phyloP scores from a whole-genome alignment of 1,139 yeast species.

The Candida sp. region DNA sequence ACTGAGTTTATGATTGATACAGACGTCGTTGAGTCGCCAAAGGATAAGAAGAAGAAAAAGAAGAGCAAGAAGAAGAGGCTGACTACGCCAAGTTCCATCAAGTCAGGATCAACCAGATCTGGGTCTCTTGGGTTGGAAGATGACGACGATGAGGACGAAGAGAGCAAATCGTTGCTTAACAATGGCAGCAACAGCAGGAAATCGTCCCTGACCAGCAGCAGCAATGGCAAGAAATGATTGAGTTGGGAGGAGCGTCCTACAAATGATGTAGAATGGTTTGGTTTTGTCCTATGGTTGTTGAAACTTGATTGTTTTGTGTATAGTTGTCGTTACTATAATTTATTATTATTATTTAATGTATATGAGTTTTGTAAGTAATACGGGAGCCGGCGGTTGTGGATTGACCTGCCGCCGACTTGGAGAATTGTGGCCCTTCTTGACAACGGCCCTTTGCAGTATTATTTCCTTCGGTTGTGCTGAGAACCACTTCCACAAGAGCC shows the following conservation, averaged over 20 bases:
- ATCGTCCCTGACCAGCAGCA: constrained; percentile 8
- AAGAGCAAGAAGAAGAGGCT: constrained; percentile 2
- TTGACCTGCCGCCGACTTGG: too few species aligned
- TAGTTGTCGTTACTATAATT: not conserved
- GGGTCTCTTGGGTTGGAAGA: constrained; percentile 7
- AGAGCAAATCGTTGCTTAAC: constrained; percentile 9
- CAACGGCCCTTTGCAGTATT: too few species aligned
- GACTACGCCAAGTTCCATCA: constrained; percentile 6
- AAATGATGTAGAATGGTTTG: not conserved
- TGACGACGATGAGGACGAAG: constrained; percentile 12
- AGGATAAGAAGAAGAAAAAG: constrained; percentile 9
- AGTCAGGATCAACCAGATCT: constrained; percentile 10
- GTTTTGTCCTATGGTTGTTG: not conserved
- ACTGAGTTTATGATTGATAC: constrained; percentile 5
- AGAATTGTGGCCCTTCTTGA: too few species aligned
- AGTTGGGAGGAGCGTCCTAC: not conserved
- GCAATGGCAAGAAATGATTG: constrained; percentile 1
- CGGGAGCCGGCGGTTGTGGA: too few species aligned
- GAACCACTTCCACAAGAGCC: too few species aligned
- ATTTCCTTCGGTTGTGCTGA: too few species aligned
- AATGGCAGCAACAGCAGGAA: constrained; percentile 4
- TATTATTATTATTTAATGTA: not conserved
- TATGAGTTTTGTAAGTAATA: not conserved
- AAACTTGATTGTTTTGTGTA: not conserved
- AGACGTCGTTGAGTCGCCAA: not conserved